Evolutionary conservation across 1,284 basidiomycete species (phyloP), one percentile per base, ranked within the genome.

Genomic region (Sphagnurus paluster): DNA sequence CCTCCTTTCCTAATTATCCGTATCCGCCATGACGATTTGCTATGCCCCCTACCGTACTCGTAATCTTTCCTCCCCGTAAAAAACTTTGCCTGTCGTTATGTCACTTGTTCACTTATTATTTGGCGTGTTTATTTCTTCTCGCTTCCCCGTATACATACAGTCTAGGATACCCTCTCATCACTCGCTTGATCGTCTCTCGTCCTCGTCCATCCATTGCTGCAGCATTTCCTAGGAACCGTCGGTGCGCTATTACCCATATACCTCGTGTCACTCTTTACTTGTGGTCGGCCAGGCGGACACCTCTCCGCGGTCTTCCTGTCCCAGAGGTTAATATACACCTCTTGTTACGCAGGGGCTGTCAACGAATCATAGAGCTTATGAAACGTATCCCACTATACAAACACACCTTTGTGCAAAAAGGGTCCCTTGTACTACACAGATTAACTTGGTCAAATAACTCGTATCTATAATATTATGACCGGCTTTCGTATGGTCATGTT

Each of bases 81-180:
- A 40, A 48, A 44, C 52, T 42, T 41, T 42, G 43, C 34, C 48
- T 16, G 30, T 43, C 36, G 35, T 51, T 29, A 35, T 29, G 24
- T 39, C 30, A 40, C n/a, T 16, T 38, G 17, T 40, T 48, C 40
- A 48, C 40, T 48, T 43, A 48, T 38, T 51, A 45, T 51, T 54
- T 48, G 53, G 52, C 52, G 38, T 54, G 46, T 53, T 48, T 42
- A 50, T 42, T 36, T 14, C n/a, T n/a, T n/a, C 45, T 25, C 34
- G 24, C 7, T 21, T 53, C 26, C 48, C 35, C 46, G 41, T 44
- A 21, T 43, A 51, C 52, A 46, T 43, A 51, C 52, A 46, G 29
- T 49, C 49, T 49, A 51, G 47, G 53, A 56, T 56, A 56, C 55
- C 55, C 53, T 49, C 39, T 41, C 33, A n/a, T n/a, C n/a, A n/a